Evolutionary conservation across 139 green algal species (phyloP).

Genomic region (Chlorella sorokiniana): DNA sequence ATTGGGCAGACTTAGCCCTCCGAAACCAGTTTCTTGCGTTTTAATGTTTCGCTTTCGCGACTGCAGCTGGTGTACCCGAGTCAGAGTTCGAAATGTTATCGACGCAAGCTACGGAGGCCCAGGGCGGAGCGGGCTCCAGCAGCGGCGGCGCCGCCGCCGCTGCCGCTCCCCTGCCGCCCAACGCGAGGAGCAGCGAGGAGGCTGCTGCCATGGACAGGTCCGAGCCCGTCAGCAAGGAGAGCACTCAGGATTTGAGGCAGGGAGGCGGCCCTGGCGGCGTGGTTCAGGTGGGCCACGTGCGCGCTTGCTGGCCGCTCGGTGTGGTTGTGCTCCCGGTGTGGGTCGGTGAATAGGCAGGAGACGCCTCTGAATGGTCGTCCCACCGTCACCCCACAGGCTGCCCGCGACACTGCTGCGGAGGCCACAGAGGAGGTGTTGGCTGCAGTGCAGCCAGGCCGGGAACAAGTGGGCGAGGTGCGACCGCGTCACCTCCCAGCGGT

Average conservation of each 20-base stretch:
- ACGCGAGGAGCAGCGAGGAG: background rate
- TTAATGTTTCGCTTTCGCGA: too few species aligned
- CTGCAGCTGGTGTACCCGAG: too few species aligned
- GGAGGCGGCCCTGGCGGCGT: background rate
- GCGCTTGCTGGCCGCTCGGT: too few species aligned
- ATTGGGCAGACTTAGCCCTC: too few species aligned
- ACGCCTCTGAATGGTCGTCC: background rate
- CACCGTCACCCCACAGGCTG: background rate
- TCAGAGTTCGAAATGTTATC: too few species aligned
- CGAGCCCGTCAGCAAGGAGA: slow-evolving; percentile 7
- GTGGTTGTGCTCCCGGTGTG: too few species aligned
- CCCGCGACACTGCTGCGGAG: background rate
- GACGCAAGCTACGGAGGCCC: background rate
- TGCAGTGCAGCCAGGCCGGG: slow-evolving; percentile 13
- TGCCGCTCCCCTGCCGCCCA: background rate
- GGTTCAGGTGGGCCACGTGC: background rate
- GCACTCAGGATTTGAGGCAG: background rate
- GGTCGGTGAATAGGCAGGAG: background rate
- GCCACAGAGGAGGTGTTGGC: background rate
- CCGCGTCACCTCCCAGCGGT: too few species aligned
- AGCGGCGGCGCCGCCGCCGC: background rate
- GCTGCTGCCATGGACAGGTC: background rate
- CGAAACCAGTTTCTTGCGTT: too few species aligned
- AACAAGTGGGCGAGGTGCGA: slow-evolving; percentile 18
- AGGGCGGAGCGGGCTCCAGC: background rate